Percentiles rank a stretch among this genome's conserved stretches.
These are phyloP conservation scores for Strobilomyces confusus DNA, from an alignment of 768 basidiomycete genomes.

Conservation along the genomic window DNA sequence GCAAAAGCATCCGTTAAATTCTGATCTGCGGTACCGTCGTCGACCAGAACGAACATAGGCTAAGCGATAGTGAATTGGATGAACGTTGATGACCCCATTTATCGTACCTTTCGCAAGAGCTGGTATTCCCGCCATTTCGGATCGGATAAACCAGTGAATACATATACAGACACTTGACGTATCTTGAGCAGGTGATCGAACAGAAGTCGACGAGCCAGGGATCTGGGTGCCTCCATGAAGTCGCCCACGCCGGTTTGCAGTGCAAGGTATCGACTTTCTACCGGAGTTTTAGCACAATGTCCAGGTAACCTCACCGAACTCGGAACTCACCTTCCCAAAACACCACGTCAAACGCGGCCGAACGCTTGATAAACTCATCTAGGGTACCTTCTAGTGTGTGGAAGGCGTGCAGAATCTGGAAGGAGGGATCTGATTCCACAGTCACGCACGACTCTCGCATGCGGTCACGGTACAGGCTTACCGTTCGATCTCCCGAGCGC, in stretches of 20 bases:
- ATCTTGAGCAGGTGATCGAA: slow-evolving; percentile 44
- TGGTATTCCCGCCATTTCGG: slow-evolving; percentile 47
- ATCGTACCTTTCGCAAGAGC: slow-evolving; percentile 36
- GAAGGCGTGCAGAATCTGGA: slow-evolving; percentile 62
- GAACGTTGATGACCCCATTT: not conserved
- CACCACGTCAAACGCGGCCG: slow-evolving; percentile 56
- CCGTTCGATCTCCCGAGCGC: slow-evolving; percentile 49
- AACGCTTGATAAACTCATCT: slow-evolving; percentile 44
- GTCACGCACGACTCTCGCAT: not conserved
- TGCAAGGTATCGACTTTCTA: slow-evolving; percentile 45
- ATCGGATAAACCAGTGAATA: slow-evolving; percentile 45
- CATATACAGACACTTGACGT: slow-evolving; percentile 39
- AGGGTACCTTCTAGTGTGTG: slow-evolving; percentile 51
- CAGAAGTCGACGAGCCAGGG: slow-evolving; percentile 50
- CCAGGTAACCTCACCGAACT: not conserved
- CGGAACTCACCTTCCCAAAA: slow-evolving; percentile 54
- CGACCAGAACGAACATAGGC: slow-evolving; percentile 66
- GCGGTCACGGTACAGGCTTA: slow-evolving; percentile 16
- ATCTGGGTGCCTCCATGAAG: slow-evolving; percentile 42
- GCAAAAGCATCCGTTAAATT: slow-evolving; percentile 8
- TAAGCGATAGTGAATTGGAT: slow-evolving; percentile 24
- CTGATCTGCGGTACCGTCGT: slow-evolving; percentile 43
- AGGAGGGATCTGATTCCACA: slow-evolving; percentile 40
- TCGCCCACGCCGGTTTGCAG: slow-evolving; percentile 34
- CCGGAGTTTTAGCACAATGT: not conserved